phyloP scores from a whole-genome alignment of 1,139 yeast species.

The Protomyces macrosporus region DNA sequence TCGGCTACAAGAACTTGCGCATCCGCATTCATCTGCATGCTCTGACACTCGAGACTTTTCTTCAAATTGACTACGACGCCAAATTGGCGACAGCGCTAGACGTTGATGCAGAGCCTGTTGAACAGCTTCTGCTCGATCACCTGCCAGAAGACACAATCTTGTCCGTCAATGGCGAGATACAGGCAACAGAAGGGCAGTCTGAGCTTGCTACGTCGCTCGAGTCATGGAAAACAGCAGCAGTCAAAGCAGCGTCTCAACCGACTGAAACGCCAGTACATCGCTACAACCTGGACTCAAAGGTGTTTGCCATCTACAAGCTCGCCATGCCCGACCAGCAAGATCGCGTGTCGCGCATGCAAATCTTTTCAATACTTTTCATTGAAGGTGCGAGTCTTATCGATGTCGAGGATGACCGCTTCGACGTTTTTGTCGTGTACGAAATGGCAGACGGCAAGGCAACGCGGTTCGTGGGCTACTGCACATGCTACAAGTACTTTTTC shows the following conservation, averaged over 20 bases:
- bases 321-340: conserved; percentile 34
- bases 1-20: conserved; percentile 71
- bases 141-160: conserved; percentile 49
- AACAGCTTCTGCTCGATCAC: conserved; percentile 48
- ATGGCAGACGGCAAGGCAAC: conserved; percentile 27
- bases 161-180: conserved; percentile 35
- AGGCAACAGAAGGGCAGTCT: conserved; percentile 35
- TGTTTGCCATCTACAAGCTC: conserved; percentile 41
- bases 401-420: conserved; percentile 68
- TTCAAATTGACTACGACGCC: conserved; percentile 53
- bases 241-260: conserved; percentile 35
- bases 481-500: conserved; percentile 80
- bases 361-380: conserved; percentile 73
- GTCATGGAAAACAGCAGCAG: too few relatives aligned
- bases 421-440: conserved; percentile 44
- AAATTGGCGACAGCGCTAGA: conserved; percentile 45
- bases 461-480: conserved; percentile 67
- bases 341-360: conserved; percentile 54
- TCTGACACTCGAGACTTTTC: conserved; percentile 12
- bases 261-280: conserved; percentile 48
- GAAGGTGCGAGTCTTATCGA: conserved; percentile 94
- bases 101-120: conserved; percentile 39
- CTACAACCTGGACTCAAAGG: conserved; percentile 42
- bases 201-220: too few relatives aligned
- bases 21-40: conserved; percentile 29